phyloP scores from a whole-genome alignment of 2,329 filamentous ascomycete genomes.

The Aschersonia sp. region DNA sequence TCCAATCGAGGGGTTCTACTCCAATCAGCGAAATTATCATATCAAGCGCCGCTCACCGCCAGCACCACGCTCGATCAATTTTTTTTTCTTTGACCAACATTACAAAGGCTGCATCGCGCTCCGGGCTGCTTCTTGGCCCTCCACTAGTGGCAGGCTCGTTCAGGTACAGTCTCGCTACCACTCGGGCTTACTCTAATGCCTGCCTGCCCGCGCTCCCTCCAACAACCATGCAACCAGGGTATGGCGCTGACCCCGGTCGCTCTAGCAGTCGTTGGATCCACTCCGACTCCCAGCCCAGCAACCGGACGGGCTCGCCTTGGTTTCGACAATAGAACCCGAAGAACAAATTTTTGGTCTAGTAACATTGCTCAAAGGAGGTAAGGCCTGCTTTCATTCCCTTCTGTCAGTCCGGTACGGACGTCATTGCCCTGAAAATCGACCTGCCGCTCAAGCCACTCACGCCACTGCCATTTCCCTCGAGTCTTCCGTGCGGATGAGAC shows the following conservation, averaged over 20 bases:
- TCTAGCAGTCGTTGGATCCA: constrained; percentile 1
- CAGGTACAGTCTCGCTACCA: constrained; percentile 2
- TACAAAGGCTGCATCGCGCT: constrained; percentile 1
- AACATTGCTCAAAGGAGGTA: not conserved
- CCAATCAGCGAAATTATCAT: too few relatives aligned
- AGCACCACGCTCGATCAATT: not conserved
- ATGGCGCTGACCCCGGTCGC: constrained; percentile 4
- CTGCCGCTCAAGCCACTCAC: not conserved
- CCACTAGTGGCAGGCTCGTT: constrained; percentile 1
- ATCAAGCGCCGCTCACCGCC: too few relatives aligned
- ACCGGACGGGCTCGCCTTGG: not conserved
- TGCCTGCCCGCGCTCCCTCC: not conserved
- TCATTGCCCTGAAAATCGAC: too few relatives aligned
- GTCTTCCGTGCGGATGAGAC: not conserved
- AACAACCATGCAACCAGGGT: constrained; percentile 1
- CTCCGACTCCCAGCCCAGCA: not conserved
- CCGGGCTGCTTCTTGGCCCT: constrained; percentile 1
- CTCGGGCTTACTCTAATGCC: constrained; percentile 1
- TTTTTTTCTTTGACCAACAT: not conserved
- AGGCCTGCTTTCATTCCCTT: not conserved
- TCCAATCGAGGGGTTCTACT: too few relatives aligned
- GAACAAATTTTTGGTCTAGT: not conserved
- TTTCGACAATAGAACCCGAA: not conserved
- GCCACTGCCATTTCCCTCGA: not conserved
- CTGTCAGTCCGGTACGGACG: not conserved